These are phyloP conservation scores for Plasmopara viticola DNA, from an alignment of 352 stramenopile genomes.

Conservation along the genomic window DNA sequence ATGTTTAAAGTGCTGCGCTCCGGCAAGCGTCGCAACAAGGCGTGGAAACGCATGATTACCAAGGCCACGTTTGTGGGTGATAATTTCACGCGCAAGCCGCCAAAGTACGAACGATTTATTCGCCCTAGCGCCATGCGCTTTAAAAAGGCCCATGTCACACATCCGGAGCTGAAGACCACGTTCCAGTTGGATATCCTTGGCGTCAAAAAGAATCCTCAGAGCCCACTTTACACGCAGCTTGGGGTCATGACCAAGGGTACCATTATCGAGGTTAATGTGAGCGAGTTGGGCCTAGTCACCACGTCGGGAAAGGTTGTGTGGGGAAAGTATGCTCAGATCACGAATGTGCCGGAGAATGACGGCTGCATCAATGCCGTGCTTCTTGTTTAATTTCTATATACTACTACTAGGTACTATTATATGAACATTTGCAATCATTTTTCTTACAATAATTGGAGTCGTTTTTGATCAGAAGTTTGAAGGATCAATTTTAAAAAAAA, in stretches of 20 bases:
- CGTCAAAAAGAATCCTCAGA: slow-evolving; percentile 99
- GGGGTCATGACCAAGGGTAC: slow-evolving; percentile 99
- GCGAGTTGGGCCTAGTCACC: slow-evolving; percentile 98
- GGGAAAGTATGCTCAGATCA: slow-evolving; percentile 99
- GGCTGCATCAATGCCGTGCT: slow-evolving; percentile 99
- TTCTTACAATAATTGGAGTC: too few relatives aligned
- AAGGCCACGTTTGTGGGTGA: slow-evolving; percentile 98
- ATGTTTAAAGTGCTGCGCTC: slow-evolving; percentile 99
- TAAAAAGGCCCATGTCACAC: slow-evolving; percentile 99
- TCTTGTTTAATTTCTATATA: slow-evolving; percentile 88
- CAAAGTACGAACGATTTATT: slow-evolving; percentile 99
- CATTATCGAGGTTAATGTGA: slow-evolving; percentile 98
- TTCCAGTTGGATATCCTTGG: slow-evolving; percentile 99
- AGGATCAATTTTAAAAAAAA: too few relatives aligned
- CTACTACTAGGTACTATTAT: too few relatives aligned
- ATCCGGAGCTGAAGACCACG: slow-evolving; percentile 99
- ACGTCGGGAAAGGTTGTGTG: slow-evolving; percentile 99
- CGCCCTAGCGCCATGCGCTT: slow-evolving; percentile 97
- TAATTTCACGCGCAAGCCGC: slow-evolving; percentile 98
- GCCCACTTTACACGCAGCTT: slow-evolving; percentile 94
- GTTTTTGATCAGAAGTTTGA: too few relatives aligned
- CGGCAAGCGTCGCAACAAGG: slow-evolving; percentile 94
- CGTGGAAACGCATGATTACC: slow-evolving; percentile 88
- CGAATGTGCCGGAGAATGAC: slow-evolving; percentile 99
- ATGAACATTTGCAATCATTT: too few relatives aligned